phyloP scores from a whole-genome alignment of 257 asterid genomes.

The Solanum megistacrolobum region DNA sequence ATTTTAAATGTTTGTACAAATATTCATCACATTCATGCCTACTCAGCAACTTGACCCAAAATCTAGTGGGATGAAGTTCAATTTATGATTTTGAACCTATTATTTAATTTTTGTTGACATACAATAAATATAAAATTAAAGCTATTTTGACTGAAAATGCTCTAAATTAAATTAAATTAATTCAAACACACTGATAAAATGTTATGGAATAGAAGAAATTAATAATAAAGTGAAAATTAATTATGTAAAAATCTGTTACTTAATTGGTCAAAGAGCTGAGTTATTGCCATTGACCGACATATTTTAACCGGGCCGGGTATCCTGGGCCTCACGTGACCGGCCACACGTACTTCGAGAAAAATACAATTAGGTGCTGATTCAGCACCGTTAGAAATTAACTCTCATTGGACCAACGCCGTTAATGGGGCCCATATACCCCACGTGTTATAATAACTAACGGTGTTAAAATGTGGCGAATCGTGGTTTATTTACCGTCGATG shows the following conservation, averaged over 20 bases:
- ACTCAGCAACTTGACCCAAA: background rate
- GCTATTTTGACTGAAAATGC: background rate
- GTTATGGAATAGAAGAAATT: background rate
- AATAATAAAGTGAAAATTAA: background rate
- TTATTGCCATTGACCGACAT: slow-evolving; percentile 37
- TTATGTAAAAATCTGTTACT: background rate
- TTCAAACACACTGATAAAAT: background rate
- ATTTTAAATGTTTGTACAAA: background rate
- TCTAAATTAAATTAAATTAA: background rate
- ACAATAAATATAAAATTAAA: background rate
- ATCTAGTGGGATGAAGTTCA: background rate
- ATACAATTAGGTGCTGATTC: slow-evolving; percentile 24
- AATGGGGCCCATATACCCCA: slow-evolving; percentile 15
- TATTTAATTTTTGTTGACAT: background rate
- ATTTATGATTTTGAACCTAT: background rate
- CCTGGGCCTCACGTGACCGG: slow-evolving; percentile 80
- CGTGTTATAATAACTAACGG: slow-evolving; percentile 23
- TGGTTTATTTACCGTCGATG: background rate
- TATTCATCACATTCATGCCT: background rate
- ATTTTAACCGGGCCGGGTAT: slow-evolving; percentile 54
- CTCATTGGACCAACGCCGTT: slow-evolving; percentile 49
- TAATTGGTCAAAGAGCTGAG: slow-evolving; percentile 39
- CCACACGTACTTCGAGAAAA: slow-evolving; percentile 56
- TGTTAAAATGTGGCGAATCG: slow-evolving; percentile 32
- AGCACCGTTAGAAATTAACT: slow-evolving; percentile 32